Evolutionary conservation across 495 filamentous ascomycete species (phyloP), one percentile per base, ranked within the genome.

Genomic region (Xylaria acuta): DNA sequence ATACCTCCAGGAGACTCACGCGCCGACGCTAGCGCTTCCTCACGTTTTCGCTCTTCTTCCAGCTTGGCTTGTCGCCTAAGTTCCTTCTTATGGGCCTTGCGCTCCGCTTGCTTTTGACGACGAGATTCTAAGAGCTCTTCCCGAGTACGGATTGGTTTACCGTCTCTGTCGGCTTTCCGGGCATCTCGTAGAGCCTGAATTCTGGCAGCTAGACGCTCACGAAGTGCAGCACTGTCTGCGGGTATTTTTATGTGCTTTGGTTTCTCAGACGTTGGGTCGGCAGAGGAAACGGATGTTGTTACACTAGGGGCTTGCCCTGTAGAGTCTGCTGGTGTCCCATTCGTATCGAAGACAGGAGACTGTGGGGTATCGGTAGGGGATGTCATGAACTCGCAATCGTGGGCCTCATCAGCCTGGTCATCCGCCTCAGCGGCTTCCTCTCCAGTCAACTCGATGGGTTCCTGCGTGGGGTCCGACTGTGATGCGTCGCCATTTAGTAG

Each of bases 121-220:
- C 96, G 89, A 20, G 92, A 86, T 80, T 98, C 97, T 75, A 99
- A 92, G 2, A 99, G 87, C 73, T 98, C 95, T 82, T 96, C 91
- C 62, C 94, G 87, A 69, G 90, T 96, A 58, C 90, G 88, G 51
- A 95, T 91, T 34, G 93, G 92, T 70, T 90, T 88, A 73, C 93
- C 93, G 76, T 97, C 88, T 18, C 91, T 93, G 74, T 95, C 92
- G 30, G 94, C 94, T 76, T 96, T 95, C 62, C 94, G 90, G 32
- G 86, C 87, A 1, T 92, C 92, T 64, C 94, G 92, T 32, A 99
- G 88, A 34, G 89, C 91, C 73, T 94, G 91, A 64, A 99, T 93
- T 69, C 89, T 92, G 73, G 91, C 92, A 59, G 91, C 88, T 56
- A 99, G 86, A 32, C 94, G 92, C 40, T 90, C 88, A 78, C 90